Evolutionary conservation across 768 basidiomycete genomes (phyloP).

Genomic region (Baorangia bicolor): DNA sequence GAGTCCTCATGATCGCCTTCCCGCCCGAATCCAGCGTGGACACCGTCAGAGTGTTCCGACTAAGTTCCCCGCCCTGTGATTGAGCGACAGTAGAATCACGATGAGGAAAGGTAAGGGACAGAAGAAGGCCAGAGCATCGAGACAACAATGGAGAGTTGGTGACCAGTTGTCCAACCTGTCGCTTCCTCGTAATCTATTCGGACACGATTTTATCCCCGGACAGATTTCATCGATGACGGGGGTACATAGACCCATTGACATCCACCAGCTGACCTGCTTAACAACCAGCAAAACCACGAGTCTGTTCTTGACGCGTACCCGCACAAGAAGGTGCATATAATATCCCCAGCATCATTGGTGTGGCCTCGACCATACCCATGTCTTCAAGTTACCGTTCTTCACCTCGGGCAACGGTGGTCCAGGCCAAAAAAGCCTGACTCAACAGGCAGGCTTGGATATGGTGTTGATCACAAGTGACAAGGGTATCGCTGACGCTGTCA

Average conservation of each 20-base stretch:
- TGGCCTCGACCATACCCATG: constrained; percentile 56
- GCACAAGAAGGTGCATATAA: constrained; percentile 38
- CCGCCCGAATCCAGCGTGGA: constrained; percentile 66
- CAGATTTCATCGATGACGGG: too few species aligned
- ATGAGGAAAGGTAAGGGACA: too few species aligned
- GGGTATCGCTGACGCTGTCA: constrained; percentile 92
- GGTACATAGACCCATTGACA: too few species aligned
- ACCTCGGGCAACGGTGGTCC: constrained; percentile 51
- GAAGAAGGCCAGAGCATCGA: too few species aligned
- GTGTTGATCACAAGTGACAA: constrained; percentile 90
- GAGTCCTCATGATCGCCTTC: constrained; percentile 65
- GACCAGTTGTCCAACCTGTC: too few species aligned
- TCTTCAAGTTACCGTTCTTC: constrained; percentile 99
- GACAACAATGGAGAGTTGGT: too few species aligned
- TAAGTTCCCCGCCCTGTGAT: constrained; percentile 77
- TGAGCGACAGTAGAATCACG: too few species aligned
- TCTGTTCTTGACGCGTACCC: constrained; percentile 53
- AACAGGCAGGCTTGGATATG: constrained; percentile 83
- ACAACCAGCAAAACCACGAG: too few species aligned
- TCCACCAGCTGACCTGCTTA: too few species aligned
- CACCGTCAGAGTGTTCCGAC: constrained; percentile 81
- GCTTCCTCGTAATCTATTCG: too few species aligned
- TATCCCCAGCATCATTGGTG: constrained; percentile 47
- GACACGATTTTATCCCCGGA: too few species aligned
- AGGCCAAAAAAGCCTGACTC: constrained; percentile 72